phyloP scores from a whole-genome alignment of 2,329 filamentous ascomycete genomes.

The Fusarium coicis region DNA sequence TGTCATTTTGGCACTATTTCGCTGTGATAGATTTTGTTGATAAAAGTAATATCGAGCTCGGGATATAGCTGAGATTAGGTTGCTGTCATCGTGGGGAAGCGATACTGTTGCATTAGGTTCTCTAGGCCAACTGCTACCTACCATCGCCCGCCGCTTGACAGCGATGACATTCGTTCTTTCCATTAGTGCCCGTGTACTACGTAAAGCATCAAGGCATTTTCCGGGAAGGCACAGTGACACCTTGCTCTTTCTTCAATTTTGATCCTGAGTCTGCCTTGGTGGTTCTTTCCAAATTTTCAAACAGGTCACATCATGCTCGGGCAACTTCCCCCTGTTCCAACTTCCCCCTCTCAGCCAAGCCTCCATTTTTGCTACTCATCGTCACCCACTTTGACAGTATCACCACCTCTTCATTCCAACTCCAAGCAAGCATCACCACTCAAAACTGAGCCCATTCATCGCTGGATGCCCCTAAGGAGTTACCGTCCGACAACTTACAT shows the following conservation, averaged over 20 bases:
- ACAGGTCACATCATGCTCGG: slow-evolving; percentile 2
- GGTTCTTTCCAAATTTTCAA: slow-evolving; percentile 13
- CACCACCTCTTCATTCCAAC: slow-evolving; percentile 5
- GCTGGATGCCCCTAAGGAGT: slow-evolving; percentile 30
- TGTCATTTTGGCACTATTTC: neutral
- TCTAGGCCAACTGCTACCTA: slow-evolving; percentile 11
- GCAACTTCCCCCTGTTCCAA: slow-evolving; percentile 1
- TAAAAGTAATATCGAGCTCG: slow-evolving; percentile 11
- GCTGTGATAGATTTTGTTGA: neutral
- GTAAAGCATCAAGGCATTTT: neutral
- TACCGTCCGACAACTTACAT: slow-evolving; percentile 29
- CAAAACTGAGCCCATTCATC: slow-evolving; percentile 36
- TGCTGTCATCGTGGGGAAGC: slow-evolving; percentile 27
- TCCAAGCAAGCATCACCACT: slow-evolving; percentile 32
- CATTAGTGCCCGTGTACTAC: neutral
- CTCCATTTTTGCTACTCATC: slow-evolving; percentile 11
- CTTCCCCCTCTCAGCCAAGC: slow-evolving; percentile 14
- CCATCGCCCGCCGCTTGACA: neutral
- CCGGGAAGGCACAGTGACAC: neutral
- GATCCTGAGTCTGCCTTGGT: neutral
- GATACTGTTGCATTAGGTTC: slow-evolving; percentile 27
- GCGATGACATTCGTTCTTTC: neutral
- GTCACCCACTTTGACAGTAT: neutral
- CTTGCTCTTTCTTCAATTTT: neutral
- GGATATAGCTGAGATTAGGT: slow-evolving; percentile 23